Evolutionary conservation across 306 rosid species (phyloP).

Genomic region (Vigna nakashimae): DNA sequence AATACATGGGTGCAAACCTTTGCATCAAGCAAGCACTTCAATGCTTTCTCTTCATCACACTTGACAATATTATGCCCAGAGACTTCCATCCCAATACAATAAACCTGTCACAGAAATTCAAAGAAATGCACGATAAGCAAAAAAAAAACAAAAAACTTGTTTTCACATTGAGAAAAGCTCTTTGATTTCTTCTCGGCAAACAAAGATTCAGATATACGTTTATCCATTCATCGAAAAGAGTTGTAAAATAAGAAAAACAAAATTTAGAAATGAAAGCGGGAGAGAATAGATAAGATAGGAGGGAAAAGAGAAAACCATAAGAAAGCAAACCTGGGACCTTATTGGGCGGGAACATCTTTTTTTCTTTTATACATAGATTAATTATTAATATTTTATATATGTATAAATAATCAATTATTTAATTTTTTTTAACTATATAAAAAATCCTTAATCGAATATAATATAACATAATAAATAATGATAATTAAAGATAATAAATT

Average conservation of each 20-base stretch:
- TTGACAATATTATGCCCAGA: conserved; percentile 44
- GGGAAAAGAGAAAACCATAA: neutral
- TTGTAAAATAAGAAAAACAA: neutral
- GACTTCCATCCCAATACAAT: conserved; percentile 57
- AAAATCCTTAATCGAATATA: too few species aligned
- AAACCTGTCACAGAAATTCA: conserved; percentile 31
- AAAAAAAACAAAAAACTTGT: conserved; percentile 5
- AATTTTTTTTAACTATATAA: too few species aligned
- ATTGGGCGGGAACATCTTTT: too few species aligned
- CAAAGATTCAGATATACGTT: neutral
- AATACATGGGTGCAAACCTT: too few species aligned
- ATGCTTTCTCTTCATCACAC: conserved; percentile 61
- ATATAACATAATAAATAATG: too few species aligned
- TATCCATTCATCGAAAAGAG: neutral
- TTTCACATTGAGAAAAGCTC: neutral
- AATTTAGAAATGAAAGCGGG: conserved; percentile 1
- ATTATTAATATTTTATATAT: too few species aligned
- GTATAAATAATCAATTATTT: too few species aligned
- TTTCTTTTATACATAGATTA: too few species aligned
- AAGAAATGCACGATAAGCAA: neutral
- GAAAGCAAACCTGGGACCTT: too few species aligned
- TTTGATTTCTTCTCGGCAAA: neutral
- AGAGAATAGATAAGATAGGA: neutral
- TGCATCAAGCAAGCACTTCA: conserved; percentile 63
- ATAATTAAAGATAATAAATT: too few species aligned